Conservation (phyloP, 805 yeast species). For the Cyberlindnera subsufficiens region DNA sequence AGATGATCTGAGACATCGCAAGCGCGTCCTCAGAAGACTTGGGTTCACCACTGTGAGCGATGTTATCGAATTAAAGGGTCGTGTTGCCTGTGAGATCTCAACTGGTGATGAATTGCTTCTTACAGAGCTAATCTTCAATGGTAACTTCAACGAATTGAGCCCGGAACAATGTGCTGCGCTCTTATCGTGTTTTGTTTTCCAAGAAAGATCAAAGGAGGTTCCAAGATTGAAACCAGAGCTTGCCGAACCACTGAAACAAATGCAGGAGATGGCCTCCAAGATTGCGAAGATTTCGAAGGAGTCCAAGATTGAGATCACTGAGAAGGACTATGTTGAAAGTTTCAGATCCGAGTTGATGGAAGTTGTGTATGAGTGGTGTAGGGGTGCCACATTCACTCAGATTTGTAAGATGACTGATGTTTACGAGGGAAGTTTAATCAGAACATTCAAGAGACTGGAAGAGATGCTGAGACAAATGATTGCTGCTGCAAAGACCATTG, state of each 20-base stretch:
- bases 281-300: constrained; percentile 88
- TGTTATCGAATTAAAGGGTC: constrained; percentile 91
- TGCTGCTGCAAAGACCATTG: constrained; percentile 90
- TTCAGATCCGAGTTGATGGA: constrained; percentile 95
- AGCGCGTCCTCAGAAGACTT: constrained; percentile 84
- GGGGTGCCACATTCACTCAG: constrained; percentile 92
- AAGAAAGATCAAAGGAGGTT: constrained; percentile 86
- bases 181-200: constrained; percentile 92
- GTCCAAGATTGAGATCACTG: constrained; percentile 83
- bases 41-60: constrained; percentile 86
- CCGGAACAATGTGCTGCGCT: constrained; percentile 92
- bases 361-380: constrained; percentile 94
- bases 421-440: constrained; percentile 91
- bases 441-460: constrained; percentile 92
- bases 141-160: constrained; percentile 82
- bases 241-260: constrained; percentile 82
- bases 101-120: constrained; percentile 79
- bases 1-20: constrained; percentile 89
- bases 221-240: constrained; percentile 85
- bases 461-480: constrained; percentile 88
- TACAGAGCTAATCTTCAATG: constrained; percentile 92
- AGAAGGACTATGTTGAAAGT: constrained; percentile 86
- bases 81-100: constrained; percentile 95
- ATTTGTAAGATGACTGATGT: constrained; percentile 99
- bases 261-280: constrained; percentile 87